Evolutionary conservation across 2,329 filamentous ascomycete species (phyloP), one percentile per base, ranked within the genome.

Genomic region (Penicillium fuscoglaucum): DNA sequence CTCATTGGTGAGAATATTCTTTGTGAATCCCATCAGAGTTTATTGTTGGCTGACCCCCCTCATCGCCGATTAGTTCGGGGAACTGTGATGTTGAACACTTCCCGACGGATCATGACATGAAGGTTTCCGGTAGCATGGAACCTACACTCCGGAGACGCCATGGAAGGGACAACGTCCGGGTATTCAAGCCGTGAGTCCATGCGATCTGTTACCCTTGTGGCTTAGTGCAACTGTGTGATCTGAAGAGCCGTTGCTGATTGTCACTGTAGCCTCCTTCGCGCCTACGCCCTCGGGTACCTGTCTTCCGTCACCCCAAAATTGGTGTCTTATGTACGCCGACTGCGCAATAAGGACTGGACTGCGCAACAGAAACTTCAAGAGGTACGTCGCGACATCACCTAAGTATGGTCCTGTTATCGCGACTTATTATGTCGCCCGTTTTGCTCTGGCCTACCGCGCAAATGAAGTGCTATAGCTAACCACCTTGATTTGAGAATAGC

Each of bases 201-300:
- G 47, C 57, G 52, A 62, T 59, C 54, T 47, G 29, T 19, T 60
- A 46, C n/a, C 55, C 39, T 31, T 47, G 49, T 54, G 35, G 46
- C 48, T 52, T 52, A 49, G 31, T 59, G 56, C 45, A 58, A 59
- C 52, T 26, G 48, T 54, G 45, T 57, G 43, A 52, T 47, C 49
- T 39, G 33, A 31, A 35, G 43, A 29, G 26, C 43, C 37, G 46
- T 57, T 47, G 48, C 56, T 62, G 39, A 62, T 61, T 33, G n/a
- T 48, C 4, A 49, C 54, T 59, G 31, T 57, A 77, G 75, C 26
- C 66, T 79, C 44, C 66, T 81, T 39, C 77, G 76, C 52, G 80
- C 80, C 28, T 82, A 81, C 65, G 76, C 71, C 5, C 64, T 83
- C 53, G 79, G 78, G 28, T 81, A 82, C 70, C 61, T 81, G 37